These are phyloP conservation scores for Syzygium oleosum DNA, from an alignment of 345 rosid species.

Conservation along the genomic window DNA sequence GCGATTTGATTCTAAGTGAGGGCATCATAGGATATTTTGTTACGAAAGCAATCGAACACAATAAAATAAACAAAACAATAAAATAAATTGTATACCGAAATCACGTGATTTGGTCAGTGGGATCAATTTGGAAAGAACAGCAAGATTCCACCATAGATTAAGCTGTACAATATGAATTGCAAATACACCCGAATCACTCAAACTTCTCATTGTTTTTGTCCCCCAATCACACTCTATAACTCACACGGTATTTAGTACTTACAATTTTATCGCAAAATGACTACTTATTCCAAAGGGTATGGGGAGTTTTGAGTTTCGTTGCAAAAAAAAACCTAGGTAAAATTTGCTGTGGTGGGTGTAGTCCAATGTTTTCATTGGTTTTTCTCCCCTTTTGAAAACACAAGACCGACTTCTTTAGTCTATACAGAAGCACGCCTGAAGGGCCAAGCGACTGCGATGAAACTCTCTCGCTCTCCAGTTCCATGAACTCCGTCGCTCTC, in stretches of 20 bases:
- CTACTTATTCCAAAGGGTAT: no score
- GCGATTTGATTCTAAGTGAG: fast-evolving
- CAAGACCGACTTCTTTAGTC: background rate
- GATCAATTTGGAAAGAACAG: background rate
- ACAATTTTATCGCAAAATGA: no score
- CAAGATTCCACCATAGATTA: no score
- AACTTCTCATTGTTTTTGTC: no score
- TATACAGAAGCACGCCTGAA: background rate
- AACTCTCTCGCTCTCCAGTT: background rate
- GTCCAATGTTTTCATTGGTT: no score
- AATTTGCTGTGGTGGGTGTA: no score
- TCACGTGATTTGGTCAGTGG: background rate
- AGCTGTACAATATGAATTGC: no score
- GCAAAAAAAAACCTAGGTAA: no score
- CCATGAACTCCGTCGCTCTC: background rate
- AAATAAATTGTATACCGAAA: fast-evolving
- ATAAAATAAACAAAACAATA: background rate
- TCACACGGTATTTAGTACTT: no score
- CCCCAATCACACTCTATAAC: background rate
- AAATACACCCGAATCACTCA: no score
- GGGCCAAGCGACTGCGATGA: background rate
- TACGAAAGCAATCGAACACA: fast-evolving
- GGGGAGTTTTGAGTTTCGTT: no score
- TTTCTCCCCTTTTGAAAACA: no score
- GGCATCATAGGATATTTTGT: background rate